Evolutionary conservation across 2,329 filamentous ascomycete genomes (phyloP).

Genomic region (Epichloe festucae): DNA sequence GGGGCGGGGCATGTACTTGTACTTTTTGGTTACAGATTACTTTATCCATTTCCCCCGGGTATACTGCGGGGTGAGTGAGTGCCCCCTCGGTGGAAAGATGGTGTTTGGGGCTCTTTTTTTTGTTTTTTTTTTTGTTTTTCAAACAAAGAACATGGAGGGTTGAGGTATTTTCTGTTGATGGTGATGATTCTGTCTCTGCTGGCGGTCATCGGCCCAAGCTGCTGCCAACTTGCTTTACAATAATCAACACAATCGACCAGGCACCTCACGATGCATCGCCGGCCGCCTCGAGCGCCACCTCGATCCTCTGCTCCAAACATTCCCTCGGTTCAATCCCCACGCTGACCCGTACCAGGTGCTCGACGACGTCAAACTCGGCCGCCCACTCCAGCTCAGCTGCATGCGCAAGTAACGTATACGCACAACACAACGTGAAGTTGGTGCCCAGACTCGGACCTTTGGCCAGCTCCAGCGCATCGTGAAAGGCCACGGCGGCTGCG

Average conservation of each 20-base stretch:
- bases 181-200: too few relatives aligned
- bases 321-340: conserved; percentile 27
- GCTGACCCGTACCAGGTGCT: conserved; percentile 29
- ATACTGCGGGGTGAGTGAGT: too few relatives aligned
- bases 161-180: too few relatives aligned
- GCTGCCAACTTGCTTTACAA: too few relatives aligned
- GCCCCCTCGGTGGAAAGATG: too few relatives aligned
- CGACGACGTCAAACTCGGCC: conserved; percentile 24
- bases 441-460: conserved; percentile 39
- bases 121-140: too few relatives aligned
- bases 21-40: too few relatives aligned
- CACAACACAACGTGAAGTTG: conserved; percentile 30
- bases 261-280: not conserved
- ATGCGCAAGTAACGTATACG: conserved; percentile 28
- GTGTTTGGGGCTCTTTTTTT: too few relatives aligned
- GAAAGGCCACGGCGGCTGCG: conserved; percentile 29
- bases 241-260: not conserved
- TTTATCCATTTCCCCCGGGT: too few relatives aligned
- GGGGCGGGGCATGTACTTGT: too few relatives aligned
- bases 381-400: conserved; percentile 24
- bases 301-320: not conserved
- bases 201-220: too few relatives aligned
- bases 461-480: conserved; percentile 32
- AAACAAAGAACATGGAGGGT: too few relatives aligned
- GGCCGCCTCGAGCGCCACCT: not conserved